phyloP scores from a whole-genome alignment of 352 stramenopile genomes.

The Phytophthora parvispora region DNA sequence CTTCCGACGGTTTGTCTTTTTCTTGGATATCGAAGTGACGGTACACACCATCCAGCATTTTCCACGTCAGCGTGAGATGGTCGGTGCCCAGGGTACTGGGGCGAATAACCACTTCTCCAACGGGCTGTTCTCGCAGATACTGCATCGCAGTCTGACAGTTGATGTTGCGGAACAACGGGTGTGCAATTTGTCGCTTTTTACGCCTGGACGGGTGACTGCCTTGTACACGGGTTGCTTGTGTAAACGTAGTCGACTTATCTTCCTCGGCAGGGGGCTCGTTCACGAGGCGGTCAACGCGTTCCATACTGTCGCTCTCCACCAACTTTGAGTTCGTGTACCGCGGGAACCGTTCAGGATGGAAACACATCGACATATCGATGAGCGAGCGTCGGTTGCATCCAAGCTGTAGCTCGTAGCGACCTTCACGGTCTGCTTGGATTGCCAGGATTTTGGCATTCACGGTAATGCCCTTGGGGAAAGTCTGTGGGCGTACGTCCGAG shows the following conservation, averaged over 20 bases:
- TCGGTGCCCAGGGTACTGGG: conserved; percentile 86
- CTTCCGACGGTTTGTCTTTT: conserved; percentile 89
- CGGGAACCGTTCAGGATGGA: conserved; percentile 68
- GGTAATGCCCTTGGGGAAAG: conserved; percentile 87
- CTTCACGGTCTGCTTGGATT: conserved; percentile 78
- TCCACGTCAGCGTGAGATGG: conserved; percentile 91
- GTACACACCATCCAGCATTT: conserved; percentile 89
- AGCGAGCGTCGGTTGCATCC: conserved; percentile 82
- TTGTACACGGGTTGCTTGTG: conserved; percentile 37
- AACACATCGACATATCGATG: conserved; percentile 79
- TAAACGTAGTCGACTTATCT: conserved; percentile 66
- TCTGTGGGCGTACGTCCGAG: conserved; percentile 59
- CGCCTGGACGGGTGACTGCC: conserved; percentile 58
- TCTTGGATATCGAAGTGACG: conserved; percentile 91
- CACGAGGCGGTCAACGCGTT: conserved; percentile 79
- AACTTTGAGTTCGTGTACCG: conserved; percentile 62
- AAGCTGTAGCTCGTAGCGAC: conserved; percentile 80
- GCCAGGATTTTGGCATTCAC: conserved; percentile 88
- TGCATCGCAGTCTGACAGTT: conserved; percentile 88
- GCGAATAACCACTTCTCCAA: conserved; percentile 89
- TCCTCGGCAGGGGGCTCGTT: conserved; percentile 82
- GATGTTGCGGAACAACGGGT: conserved; percentile 90
- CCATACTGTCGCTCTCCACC: conserved; percentile 75
- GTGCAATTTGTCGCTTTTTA: conserved; percentile 91
- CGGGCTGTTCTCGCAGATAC: conserved; percentile 78